Conservation (phyloP, 2,329 filamentous ascomycete genomes). For the Septoria petroselini region DNA sequence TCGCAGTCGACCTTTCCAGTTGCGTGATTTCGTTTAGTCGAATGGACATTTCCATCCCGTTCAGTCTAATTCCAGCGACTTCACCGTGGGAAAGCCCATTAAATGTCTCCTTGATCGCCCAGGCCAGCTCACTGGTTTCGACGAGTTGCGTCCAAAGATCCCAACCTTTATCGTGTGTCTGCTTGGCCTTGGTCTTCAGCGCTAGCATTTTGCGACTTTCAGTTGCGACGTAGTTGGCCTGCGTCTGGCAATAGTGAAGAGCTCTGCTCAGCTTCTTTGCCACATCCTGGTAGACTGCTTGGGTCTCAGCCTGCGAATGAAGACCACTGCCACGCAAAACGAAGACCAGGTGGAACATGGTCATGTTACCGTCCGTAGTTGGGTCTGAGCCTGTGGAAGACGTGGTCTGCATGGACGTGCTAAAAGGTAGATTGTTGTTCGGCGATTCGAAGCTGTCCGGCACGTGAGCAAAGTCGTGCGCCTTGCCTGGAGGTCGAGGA, state of each 20-base stretch:
- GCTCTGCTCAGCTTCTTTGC: constrained; percentile 90
- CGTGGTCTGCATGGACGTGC: constrained; percentile 32
- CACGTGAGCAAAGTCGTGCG: constrained; percentile 31
- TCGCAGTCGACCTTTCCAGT: neutral
- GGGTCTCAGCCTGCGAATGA: constrained; percentile 66
- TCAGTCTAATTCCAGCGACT: constrained; percentile 51
- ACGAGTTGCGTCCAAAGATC: constrained; percentile 32
- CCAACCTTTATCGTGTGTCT: constrained; percentile 45
- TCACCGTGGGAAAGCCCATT: constrained; percentile 23
- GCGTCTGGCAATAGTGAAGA: constrained; percentile 87
- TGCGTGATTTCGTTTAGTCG: constrained; percentile 52
- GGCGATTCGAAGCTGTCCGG: constrained; percentile 34
- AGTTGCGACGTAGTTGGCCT: constrained; percentile 85
- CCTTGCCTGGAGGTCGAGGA: constrained; percentile 12
- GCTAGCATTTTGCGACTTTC: constrained; percentile 80
- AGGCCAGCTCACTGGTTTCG: constrained; percentile 35
- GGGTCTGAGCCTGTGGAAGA: constrained; percentile 33
- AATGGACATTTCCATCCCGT: constrained; percentile 66
- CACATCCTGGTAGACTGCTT: constrained; percentile 80
- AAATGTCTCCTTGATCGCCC: constrained; percentile 34
- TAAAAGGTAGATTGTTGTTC: constrained; percentile 22
- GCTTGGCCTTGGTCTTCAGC: constrained; percentile 77
- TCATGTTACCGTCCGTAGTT: constrained; percentile 61
- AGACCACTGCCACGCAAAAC: constrained; percentile 76
- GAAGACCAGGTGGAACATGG: constrained; percentile 97